Evolutionary conservation across 306 rosid species (phyloP).

Genomic region (Arachis hypogaea): DNA sequence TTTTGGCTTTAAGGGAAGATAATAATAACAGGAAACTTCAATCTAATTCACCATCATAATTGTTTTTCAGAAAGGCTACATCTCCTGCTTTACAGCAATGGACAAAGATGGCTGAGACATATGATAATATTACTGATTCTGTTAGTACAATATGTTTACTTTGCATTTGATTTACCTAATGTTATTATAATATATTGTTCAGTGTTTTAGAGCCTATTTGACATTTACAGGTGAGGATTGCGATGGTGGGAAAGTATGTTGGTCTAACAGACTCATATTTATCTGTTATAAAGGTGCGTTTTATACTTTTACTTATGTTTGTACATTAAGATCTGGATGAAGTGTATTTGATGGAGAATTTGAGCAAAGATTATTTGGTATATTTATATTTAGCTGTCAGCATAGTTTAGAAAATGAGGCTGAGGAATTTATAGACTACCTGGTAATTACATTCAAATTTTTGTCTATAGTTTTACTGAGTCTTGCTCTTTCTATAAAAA

Average conservation of each 20-base stretch:
- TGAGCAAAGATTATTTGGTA: background rate
- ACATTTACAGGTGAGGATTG: constrained; percentile 81
- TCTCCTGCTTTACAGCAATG: constrained; percentile 85
- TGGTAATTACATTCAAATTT: constrained; percentile 18
- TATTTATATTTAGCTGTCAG: constrained; percentile 20
- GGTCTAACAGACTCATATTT: constrained; percentile 96
- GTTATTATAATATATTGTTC: constrained; percentile 28
- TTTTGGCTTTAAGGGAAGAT: constrained; percentile 16
- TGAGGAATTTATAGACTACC: constrained; percentile 7
- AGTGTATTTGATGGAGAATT: constrained; percentile 4
- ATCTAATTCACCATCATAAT: constrained; percentile 33
- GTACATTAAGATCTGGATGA: constrained; percentile 17
- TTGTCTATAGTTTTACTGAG: background rate
- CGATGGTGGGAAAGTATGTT: constrained; percentile 98
- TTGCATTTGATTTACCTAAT: constrained; percentile 1
- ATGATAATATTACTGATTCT: constrained; percentile 77
- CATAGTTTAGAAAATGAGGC: constrained; percentile 26
- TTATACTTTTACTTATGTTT: constrained; percentile 34
- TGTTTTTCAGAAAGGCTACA: constrained; percentile 61
- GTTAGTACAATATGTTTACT: constrained; percentile 57
- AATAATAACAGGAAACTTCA: constrained; percentile 12
- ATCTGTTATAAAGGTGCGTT: constrained; percentile 88
- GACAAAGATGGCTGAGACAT: constrained; percentile 93
- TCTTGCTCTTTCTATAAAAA: constrained; percentile 21
- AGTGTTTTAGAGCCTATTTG: constrained; percentile 29